Percentiles rank a stretch among this genome's conserved stretches.
These are phyloP conservation scores for Trichophyton simii DNA, from an alignment of 2,329 filamentous ascomycete species.

Conservation along the genomic window DNA sequence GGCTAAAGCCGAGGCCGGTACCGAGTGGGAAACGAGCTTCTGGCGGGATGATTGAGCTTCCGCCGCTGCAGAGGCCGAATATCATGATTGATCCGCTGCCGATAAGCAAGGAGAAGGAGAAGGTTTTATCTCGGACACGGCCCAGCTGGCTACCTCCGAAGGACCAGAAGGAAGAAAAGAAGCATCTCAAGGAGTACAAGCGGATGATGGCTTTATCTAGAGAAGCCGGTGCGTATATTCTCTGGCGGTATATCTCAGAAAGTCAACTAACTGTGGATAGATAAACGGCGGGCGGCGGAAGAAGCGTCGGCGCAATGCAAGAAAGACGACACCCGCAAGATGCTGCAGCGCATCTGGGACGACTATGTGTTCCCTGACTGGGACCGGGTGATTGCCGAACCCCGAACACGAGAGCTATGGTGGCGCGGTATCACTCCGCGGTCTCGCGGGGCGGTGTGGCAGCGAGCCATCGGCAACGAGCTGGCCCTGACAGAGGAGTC, in stretches of 20 bases:
- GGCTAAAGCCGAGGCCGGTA: conserved; percentile 24
- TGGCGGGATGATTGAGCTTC: conserved; percentile 38
- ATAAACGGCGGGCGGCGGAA: conserved; percentile 39
- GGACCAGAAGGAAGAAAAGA: conserved; percentile 78
- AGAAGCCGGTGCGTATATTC: conserved; percentile 38
- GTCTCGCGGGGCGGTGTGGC: conserved; percentile 46
- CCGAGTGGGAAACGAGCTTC: conserved; percentile 26
- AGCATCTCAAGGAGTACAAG: conserved; percentile 64
- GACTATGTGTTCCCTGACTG: conserved; percentile 49
- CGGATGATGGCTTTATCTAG: conserved; percentile 52
- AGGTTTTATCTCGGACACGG: conserved; percentile 51
- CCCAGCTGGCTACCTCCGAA: conserved; percentile 56
- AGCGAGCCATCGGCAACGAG: conserved; percentile 49
- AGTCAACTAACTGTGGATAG: conserved; percentile 18
- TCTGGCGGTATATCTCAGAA: neutral
- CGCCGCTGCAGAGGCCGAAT: conserved; percentile 49
- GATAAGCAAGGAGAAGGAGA: conserved; percentile 55
- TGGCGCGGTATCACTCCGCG: conserved; percentile 50
- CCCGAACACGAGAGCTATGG: conserved; percentile 48
- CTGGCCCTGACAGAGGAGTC: conserved; percentile 44
- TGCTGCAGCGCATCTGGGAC: conserved; percentile 49
- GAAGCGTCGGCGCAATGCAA: conserved; percentile 37
- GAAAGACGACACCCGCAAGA: conserved; percentile 40
- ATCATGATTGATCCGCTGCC: conserved; percentile 55
- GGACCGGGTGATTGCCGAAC: conserved; percentile 42